These are phyloP conservation scores for Nitzschia sp. DNA, from an alignment of 108 stramenopile genomes.

Conservation along the genomic window DNA sequence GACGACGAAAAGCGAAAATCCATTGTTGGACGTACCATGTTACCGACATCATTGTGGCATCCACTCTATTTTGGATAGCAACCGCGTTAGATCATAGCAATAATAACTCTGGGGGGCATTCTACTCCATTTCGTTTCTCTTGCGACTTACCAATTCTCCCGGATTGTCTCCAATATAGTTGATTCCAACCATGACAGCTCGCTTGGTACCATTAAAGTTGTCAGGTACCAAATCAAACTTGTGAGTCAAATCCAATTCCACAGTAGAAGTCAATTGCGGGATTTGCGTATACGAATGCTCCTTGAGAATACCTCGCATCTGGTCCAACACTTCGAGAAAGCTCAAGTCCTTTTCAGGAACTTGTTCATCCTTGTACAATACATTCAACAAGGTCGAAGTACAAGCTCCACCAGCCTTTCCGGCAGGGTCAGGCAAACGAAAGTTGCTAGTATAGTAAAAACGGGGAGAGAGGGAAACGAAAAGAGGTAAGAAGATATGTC, in stretches of 20 bases:
- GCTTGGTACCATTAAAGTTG: slow-evolving; percentile 17
- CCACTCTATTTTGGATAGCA: slow-evolving; percentile 17
- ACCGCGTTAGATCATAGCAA: no score
- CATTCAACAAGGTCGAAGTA: slow-evolving; percentile 80
- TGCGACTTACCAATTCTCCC: slow-evolving; percentile 45
- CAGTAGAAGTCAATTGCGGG: slow-evolving; percentile 64
- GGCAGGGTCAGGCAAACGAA: slow-evolving; percentile 78
- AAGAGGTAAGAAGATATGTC: background rate
- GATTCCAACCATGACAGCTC: slow-evolving; percentile 84
- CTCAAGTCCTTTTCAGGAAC: slow-evolving; percentile 45
- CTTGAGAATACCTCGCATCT: slow-evolving; percentile 56
- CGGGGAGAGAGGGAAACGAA: background rate
- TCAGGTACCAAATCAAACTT: slow-evolving; percentile 45
- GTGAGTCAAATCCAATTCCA: slow-evolving; percentile 37
- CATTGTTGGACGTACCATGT: slow-evolving; percentile 17
- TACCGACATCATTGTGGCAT: slow-evolving; percentile 35
- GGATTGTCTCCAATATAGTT: slow-evolving; percentile 70
- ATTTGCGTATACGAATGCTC: slow-evolving; percentile 55
- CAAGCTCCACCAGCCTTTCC: slow-evolving; percentile 86
- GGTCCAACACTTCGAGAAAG: slow-evolving; percentile 69
- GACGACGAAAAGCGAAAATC: background rate
- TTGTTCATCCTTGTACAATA: slow-evolving; percentile 60
- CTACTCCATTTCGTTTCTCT: slow-evolving; percentile 1
- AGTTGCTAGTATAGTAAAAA: slow-evolving; percentile 14
- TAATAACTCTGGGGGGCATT: no score